Evolutionary conservation across 225 moss, liverwort and hornwort species (phyloP), one percentile per base, ranked within the genome.

Genomic region (Thuidium tamariscinum): DNA sequence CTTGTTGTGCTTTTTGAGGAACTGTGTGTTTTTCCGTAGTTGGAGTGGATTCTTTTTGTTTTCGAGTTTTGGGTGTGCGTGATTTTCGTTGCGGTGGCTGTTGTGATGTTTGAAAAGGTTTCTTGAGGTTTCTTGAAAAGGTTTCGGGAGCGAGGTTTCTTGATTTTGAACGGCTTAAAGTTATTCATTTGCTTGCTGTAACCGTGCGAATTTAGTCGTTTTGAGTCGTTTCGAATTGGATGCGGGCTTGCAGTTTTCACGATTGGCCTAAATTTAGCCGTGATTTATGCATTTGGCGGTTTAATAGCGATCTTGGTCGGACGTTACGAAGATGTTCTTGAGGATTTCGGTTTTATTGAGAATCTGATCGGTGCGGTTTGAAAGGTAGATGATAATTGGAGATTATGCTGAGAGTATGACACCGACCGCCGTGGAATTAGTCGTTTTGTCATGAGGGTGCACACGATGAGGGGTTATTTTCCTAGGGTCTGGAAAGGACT

Each of bases 331-430:
- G 67, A 19, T 27, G 10, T 55, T 32, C 48, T 48, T 54, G 65
- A 77, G 37, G 34, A 81, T 66, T 81, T 17, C 36, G 37, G 18
- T 85, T 83, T 60, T 74, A 25, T 78, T 49, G 86, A 88, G 88
- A 86, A 75, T 86, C 39, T 83, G 86, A 86, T 80, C 88, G 72
- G 82, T 82, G 82, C 64, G 67, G 34, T 87, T 62, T 46, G 84
- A 80, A 74, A 57, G 57, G 76, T 52, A 54, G 61, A 51, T 21
- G 75, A 30, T 42, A 23, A 65, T 30, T 49, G 76, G 48, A 23
- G 32, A 60, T 29, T 61, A 23, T 51, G n/a, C 14, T 15, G 79
- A 83, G 63, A 27, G 60, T 64, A 68, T 32, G 37, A 25, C 13
- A 60, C 55, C 44, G 55, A 67, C 63, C 26, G n/a, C 60, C 44